Percentiles rank a stretch among this genome's conserved stretches.
Evolutionary conservation across 139 green algal genomes (phyloP).

Genomic region (Chlamydomonas sphaeroides): DNA sequence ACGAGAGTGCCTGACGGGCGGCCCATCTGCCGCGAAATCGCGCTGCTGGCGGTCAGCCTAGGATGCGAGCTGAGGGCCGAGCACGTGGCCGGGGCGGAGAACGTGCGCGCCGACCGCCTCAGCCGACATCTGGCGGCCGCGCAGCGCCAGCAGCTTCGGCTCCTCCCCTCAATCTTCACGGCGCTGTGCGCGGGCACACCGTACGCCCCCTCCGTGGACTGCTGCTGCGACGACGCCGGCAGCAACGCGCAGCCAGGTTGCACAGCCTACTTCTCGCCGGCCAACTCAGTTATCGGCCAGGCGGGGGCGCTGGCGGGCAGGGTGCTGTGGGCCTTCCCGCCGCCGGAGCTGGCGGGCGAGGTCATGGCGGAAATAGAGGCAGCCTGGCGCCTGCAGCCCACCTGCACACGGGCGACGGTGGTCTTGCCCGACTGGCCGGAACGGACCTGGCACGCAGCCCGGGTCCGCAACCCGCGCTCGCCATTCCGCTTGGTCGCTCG

Average conservation of each 20-base stretch:
- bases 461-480: background rate
- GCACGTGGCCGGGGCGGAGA: background rate
- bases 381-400: background rate
- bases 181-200: background rate
- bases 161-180: background rate
- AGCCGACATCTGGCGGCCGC: background rate
- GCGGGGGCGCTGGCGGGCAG: background rate
- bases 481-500: background rate
- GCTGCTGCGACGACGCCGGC: constrained; percentile 9
- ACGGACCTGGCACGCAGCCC: background rate
- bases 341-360: background rate
- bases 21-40: too few relatives aligned
- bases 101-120: background rate
- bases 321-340: constrained; percentile 35
- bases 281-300: background rate
- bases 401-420: constrained; percentile 5
- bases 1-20: too few relatives aligned
- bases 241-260: background rate
- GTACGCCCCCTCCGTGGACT: background rate
- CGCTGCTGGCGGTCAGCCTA: too few relatives aligned
- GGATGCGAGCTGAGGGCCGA: background rate
- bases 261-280: background rate
- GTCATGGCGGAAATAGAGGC: background rate
- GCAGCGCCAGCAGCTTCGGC: background rate
- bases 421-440: constrained; percentile 9